Conservation (phyloP, 2,329 filamentous ascomycete species). For the Biscogniauxia sp. region DNA sequence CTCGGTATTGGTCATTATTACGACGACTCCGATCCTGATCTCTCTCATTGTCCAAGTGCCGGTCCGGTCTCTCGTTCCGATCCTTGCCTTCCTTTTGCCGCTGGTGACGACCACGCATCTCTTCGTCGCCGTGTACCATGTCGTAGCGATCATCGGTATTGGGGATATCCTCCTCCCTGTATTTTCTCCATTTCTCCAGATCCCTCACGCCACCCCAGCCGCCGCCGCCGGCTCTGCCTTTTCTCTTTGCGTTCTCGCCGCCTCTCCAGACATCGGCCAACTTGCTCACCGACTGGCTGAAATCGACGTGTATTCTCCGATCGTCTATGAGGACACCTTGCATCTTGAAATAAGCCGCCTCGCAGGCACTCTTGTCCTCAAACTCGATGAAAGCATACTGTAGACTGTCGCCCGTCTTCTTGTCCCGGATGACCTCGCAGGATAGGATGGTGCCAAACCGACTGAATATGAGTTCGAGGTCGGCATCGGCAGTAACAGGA, state of each 20-base stretch:
- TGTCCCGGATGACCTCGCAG: conserved; percentile 93
- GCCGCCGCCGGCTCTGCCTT: conserved; percentile 44
- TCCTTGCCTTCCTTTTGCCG: conserved; percentile 36
- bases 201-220: conserved; percentile 90
- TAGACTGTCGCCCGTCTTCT: conserved; percentile 88
- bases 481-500: conserved; percentile 90
- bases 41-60: conserved; percentile 21
- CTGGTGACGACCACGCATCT: conserved; percentile 54
- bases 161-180: conserved; percentile 63
- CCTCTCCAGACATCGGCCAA: conserved; percentile 87
- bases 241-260: conserved; percentile 78
- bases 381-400: conserved; percentile 99
- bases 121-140: conserved; percentile 78
- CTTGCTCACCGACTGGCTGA: conserved; percentile 90
- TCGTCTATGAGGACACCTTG: conserved; percentile 96
- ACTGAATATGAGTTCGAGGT: conserved; percentile 92
- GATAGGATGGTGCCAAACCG: conserved; percentile 94
- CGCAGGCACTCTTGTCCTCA: conserved; percentile 86
- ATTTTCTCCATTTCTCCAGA: conserved; percentile 88
- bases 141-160: conserved; percentile 54
- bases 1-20: conserved; percentile 20
- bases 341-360: conserved; percentile 98
- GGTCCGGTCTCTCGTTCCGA: conserved; percentile 4
- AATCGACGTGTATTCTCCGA: conserved; percentile 96
- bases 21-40: conserved; percentile 12